Base-by-base conservation (phyloP, 2,329 filamentous ascomycete genomes). In the Massarina eburnea region DNA sequence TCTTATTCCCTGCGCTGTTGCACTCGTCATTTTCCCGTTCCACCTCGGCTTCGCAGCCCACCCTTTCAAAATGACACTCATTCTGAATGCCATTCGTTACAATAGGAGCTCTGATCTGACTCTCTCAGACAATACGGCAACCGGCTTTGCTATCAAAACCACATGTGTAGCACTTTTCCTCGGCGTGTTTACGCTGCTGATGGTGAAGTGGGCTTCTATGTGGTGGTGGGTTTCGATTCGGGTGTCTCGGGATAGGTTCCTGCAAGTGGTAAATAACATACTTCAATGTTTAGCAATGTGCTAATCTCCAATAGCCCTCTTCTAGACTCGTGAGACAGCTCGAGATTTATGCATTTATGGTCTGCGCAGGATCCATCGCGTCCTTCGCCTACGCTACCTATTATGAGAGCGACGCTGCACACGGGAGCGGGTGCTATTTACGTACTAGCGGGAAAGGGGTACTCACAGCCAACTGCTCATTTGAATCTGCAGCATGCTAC, bases 401-500 rank as follows among this genome's bases (percentile, higher is more conserved):
- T 32, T 33, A 33, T 22, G 40, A 42, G 17, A 8, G 15, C 3
- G 40, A 42, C 8, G n/a, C 29, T 2, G 20, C 30, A 3, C 17
- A 27, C 2, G 40, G 30, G 2, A 36, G 32, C 27, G 40, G 40
- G 4, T 42, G 40, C 21, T 18, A 42, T 14, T 15, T 32, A 3
- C 10, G 26, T 22, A 27, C 15, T 15, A 27, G 20, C n/a, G 10
- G 20, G 5, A 42, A 35, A 36, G 40, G 40, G 8, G 10, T 19
- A 2, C 15, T 18, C 6, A 2, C 14, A 18, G 40, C 40, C 9
- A 42, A 35, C 18, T 36, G 40, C 30, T 35, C 40, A 10, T 14
- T 27, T 4, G 40, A 42, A 18, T 36, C 40, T 14, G 40, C 40
- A 6, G 40, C 40, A 4, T 42, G 40, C 20, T 27, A 42, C 14